Percentiles rank a stretch among this genome's conserved stretches.
These are phyloP conservation scores for Trifolium repens DNA, from an alignment of 306 rosid species.

Conservation along the genomic window DNA sequence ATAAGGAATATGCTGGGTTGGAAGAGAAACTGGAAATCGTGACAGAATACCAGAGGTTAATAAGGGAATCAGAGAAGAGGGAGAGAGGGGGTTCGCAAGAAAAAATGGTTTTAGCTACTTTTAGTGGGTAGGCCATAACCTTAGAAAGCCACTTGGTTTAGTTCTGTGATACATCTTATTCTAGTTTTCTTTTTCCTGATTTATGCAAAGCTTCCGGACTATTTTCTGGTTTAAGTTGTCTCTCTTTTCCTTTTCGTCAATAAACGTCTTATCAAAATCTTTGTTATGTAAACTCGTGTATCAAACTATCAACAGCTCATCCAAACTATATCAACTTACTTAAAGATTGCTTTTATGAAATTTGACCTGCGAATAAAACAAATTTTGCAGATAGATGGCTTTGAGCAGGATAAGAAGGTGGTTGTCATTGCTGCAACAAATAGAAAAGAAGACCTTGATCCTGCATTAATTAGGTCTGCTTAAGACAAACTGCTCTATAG, in stretches of 20 bases:
- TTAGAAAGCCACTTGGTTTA: neutral
- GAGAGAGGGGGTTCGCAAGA: neutral
- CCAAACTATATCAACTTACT: slow-evolving; percentile 7
- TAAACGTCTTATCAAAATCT: neutral
- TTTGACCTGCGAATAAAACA: slow-evolving; percentile 19
- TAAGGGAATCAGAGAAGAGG: neutral
- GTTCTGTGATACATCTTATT: neutral
- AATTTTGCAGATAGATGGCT: slow-evolving; percentile 86
- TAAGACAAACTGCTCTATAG: slow-evolving; percentile 21
- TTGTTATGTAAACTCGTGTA: slow-evolving; percentile 4
- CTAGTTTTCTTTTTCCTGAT: neutral
- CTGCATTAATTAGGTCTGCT: slow-evolving; percentile 77
- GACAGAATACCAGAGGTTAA: neutral
- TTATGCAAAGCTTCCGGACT: neutral
- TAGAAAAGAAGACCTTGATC: slow-evolving; percentile 95
- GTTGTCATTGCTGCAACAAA: slow-evolving; percentile 95
- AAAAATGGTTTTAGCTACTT: neutral
- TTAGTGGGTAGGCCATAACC: neutral
- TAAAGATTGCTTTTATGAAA: slow-evolving; percentile 11
- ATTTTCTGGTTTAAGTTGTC: neutral
- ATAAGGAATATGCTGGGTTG: neutral
- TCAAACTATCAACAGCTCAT: slow-evolving; percentile 13
- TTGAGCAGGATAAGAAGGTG: slow-evolving; percentile 90
- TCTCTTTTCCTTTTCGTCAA: neutral
- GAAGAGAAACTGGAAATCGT: neutral